Percentiles rank a stretch among this genome's conserved stretches.
Conservation (phyloP, 768 basidiomycete genomes). For the Suillus subaureus region DNA sequence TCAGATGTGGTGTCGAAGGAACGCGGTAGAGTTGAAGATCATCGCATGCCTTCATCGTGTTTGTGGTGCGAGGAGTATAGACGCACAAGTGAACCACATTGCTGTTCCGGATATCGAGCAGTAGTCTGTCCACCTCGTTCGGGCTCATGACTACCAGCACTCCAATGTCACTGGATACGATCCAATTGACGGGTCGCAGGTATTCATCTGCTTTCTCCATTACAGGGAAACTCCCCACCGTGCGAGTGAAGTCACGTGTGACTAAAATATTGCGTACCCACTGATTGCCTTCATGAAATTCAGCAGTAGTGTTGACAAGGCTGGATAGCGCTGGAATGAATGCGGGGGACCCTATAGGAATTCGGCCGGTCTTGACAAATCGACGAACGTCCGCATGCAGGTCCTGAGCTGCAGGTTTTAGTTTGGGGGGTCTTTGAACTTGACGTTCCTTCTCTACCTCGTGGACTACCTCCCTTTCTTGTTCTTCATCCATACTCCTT, state of each 20-base stretch:
- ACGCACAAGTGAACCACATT: conserved; percentile 41
- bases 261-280: conserved; percentile 23
- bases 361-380: conserved; percentile 33
- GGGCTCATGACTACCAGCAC: conserved; percentile 44
- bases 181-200: conserved; percentile 34
- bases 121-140: conserved; percentile 39
- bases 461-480: conserved; percentile 50
- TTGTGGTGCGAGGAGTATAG: conserved; percentile 42
- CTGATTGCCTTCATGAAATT: conserved; percentile 20
- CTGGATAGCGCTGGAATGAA: conserved; percentile 24
- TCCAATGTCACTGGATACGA: conserved; percentile 17
- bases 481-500: conserved; percentile 45
- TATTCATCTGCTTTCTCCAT: conserved; percentile 13
- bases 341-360: conserved; percentile 18
- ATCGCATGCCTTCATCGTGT: conserved; percentile 40
- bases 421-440: conserved; percentile 36
- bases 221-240: conserved; percentile 1
- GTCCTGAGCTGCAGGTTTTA: conserved; percentile 24
- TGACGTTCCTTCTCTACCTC: conserved; percentile 47
- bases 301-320: conserved; percentile 13
- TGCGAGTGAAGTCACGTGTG: conserved; percentile 21
- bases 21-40: conserved; percentile 21
- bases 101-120: conserved; percentile 39
- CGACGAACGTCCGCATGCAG: conserved; percentile 22
- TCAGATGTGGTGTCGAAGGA: neutral